These are phyloP conservation scores for Lagerstroemia speciosa DNA, from an alignment of 345 rosid genomes.

Conservation along the genomic window DNA sequence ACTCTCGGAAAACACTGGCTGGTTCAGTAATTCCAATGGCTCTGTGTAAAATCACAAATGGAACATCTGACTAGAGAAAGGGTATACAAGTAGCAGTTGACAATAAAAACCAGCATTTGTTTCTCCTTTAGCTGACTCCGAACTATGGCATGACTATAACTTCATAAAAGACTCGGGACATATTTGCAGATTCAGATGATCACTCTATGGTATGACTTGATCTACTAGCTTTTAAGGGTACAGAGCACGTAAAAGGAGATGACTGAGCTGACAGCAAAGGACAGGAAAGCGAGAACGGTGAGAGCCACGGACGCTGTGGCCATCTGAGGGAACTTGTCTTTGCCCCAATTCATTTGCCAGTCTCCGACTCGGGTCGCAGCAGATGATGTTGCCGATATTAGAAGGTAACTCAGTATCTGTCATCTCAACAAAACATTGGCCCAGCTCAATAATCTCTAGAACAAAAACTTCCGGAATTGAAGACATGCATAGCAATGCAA, in stretches of 20 bases:
- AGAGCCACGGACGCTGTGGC: conserved; percentile 62
- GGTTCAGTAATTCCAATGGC: background rate
- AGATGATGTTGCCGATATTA: conserved; percentile 74
- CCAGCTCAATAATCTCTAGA: background rate
- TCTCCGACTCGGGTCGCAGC: conserved; percentile 74
- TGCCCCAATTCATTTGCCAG: conserved; percentile 80
- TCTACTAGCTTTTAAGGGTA: conserved; percentile 27
- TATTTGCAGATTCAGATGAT: background rate
- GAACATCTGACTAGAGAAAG: background rate
- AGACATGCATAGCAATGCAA: background rate
- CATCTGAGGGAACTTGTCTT: conserved; percentile 70
- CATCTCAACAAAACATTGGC: conserved; percentile 4
- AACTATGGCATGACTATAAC: background rate
- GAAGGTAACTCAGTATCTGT: conserved; percentile 73
- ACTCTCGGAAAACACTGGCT: background rate
- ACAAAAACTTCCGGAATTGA: background rate
- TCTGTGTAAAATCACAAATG: background rate
- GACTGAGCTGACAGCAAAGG: conserved; percentile 61
- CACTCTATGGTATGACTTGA: background rate
- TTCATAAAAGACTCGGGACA: background rate
- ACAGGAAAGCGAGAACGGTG: conserved; percentile 53
- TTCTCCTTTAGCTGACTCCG: background rate
- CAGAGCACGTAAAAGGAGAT: conserved; percentile 58
- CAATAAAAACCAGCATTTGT: background rate
- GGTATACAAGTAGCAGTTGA: background rate